Percentiles rank a stretch among this genome's conserved stretches.
Evolutionary conservation across 2,329 filamentous ascomycete species (phyloP).

Genomic region (Penicillium sp.): DNA sequence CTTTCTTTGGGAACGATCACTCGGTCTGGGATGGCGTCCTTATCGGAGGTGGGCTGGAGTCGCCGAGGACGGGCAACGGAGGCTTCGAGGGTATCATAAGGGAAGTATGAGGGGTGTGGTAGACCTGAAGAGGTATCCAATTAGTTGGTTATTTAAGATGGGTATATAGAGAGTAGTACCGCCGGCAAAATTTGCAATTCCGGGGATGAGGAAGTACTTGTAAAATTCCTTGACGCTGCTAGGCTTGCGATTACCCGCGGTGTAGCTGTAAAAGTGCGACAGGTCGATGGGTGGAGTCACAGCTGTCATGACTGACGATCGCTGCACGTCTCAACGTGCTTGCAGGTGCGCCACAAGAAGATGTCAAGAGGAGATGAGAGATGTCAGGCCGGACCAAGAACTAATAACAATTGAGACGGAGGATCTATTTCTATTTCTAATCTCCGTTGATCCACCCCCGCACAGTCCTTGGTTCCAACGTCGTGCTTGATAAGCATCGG

Average conservation of each 20-base stretch:
- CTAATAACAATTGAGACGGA: background rate
- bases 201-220: slow-evolving; percentile 71
- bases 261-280: slow-evolving; percentile 72
- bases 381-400: background rate
- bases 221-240: slow-evolving; percentile 79
- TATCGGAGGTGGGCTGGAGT: slow-evolving; percentile 68
- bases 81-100: slow-evolving; percentile 86
- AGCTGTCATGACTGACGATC: slow-evolving; percentile 17
- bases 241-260: slow-evolving; percentile 62
- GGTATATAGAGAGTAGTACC: slow-evolving; percentile 38
- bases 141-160: background rate
- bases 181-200: slow-evolving; percentile 61
- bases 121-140: slow-evolving; percentile 56
- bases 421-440: slow-evolving; percentile 5
- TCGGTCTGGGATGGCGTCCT: slow-evolving; percentile 47
- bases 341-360: slow-evolving; percentile 10
- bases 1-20: slow-evolving; percentile 71
- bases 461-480: background rate
- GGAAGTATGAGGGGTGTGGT: slow-evolving; percentile 78
- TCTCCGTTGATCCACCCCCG: background rate
- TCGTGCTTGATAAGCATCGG: slow-evolving; percentile 17
- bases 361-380: background rate
- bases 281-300: slow-evolving; percentile 64
- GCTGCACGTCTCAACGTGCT: slow-evolving; percentile 15
- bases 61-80: slow-evolving; percentile 71